Base-by-base conservation (phyloP, 176 grass and related monocot species). In the Musa acuminata region DNA sequence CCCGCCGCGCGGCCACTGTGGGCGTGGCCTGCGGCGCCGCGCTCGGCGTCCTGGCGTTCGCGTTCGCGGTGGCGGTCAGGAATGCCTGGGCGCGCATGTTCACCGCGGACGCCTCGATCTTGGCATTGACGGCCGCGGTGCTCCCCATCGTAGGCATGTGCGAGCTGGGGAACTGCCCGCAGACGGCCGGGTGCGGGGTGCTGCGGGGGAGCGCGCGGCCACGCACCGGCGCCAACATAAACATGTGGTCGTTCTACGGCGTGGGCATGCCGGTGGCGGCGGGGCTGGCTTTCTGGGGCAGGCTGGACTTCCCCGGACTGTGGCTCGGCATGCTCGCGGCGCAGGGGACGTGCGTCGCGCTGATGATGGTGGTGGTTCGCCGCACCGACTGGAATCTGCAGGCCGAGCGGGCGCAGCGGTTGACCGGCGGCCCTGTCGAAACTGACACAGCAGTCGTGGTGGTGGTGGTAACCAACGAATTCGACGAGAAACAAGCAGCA, bases 121-220 rank as follows among this genome's bases (percentile, higher is more conserved):
- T 89, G 49, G 52, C 13, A 53, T 77, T 96, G 51, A 76, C 84
- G 35, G 66, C 84, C 1, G 72, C 84, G 3, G 86, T 85, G 73
- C 84, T 96, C 52, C 92, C 89, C 27, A 83, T 96, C 22, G 73
- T 96, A 16, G 89, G 89, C 14, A 16, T 83, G 43, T 83, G 86
- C 5, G 92, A 96, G 82, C 82, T 96, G 13, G 92, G 92, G 2
- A 96, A 92, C 51, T 96, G 92, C 84, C 92, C 92, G 29, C 92
- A 96, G 84, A 96, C 92, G 21, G 80, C 84, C 0, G 92, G 86
- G 2, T 96, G 92, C 79, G 92, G 92, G 43, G 89, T 96, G 27
- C 83, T 96, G 68, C 84, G 92, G 49, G 92, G 92, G 25, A 96
- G 92, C 80, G 89, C 92, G 22, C 75, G 86, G 13, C 92, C 92